Conservation (phyloP, 306 rosid species). For the Clitoria ternatea region DNA sequence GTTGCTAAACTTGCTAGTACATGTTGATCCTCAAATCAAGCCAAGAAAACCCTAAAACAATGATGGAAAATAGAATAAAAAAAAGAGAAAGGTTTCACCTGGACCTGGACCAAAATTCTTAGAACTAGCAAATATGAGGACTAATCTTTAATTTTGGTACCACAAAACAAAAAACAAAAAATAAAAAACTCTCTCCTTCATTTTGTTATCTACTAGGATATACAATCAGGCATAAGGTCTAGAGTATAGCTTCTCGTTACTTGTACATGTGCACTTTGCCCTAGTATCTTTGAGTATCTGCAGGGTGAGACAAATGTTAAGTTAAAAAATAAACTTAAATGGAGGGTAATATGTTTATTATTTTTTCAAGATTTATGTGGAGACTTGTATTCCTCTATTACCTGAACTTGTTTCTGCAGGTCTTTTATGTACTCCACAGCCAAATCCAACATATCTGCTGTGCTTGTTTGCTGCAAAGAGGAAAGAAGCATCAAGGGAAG, state of each 20-base stretch:
- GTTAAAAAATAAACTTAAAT: slow-evolving; percentile 14
- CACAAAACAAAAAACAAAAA: neutral
- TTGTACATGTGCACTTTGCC: slow-evolving; percentile 68
- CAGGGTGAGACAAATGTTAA: slow-evolving; percentile 22
- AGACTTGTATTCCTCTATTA: slow-evolving; percentile 18
- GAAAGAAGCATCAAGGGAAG: neutral
- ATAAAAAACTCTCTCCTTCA: neutral
- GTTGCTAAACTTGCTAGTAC: slow-evolving; percentile 2
- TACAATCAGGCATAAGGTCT: slow-evolving; percentile 26
- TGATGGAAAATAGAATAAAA: neutral
- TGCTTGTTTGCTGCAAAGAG: slow-evolving; percentile 70
- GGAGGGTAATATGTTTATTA: neutral
- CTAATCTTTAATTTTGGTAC: neutral
- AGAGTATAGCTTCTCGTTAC: slow-evolving; percentile 34
- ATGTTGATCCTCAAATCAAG: slow-evolving; percentile 4
- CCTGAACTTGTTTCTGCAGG: slow-evolving; percentile 79
- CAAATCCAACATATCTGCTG: slow-evolving; percentile 80
- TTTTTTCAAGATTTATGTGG: neutral
- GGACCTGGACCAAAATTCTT: neutral
- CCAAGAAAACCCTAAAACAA: neutral
- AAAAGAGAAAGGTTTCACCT: neutral
- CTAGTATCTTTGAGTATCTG: slow-evolving; percentile 60
- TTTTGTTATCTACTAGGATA: slow-evolving; percentile 33
- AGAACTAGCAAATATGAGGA: neutral
- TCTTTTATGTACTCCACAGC: slow-evolving; percentile 69